Conservation (phyloP, 345 rosid genomes). For the Noccaea bulbosa region DNA sequence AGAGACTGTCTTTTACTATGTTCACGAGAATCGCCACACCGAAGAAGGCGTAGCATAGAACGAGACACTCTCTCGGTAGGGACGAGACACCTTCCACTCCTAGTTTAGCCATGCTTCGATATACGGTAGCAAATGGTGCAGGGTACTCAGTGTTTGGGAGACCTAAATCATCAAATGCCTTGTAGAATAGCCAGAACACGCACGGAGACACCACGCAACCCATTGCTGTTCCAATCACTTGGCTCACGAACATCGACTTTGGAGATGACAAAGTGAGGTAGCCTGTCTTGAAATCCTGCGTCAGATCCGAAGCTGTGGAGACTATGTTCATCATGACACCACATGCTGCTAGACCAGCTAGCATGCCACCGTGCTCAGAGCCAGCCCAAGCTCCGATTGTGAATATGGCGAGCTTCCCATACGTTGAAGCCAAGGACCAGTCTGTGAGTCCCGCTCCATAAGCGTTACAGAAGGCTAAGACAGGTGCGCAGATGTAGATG, state of each 20-base stretch:
- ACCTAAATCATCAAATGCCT: constrained; percentile 70
- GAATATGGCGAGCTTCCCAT: constrained; percentile 82
- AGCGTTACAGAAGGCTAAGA: constrained; percentile 79
- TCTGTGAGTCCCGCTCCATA: constrained; percentile 90
- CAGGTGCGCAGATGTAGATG: constrained; percentile 65
- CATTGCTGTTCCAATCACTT: constrained; percentile 80
- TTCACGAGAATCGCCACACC: constrained; percentile 62
- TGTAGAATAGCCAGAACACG: constrained; percentile 83
- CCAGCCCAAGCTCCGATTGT: constrained; percentile 81
- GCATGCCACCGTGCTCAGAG: constrained; percentile 61
- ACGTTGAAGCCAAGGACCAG: constrained; percentile 85
- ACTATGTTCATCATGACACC: constrained; percentile 96
- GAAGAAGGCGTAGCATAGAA: constrained; percentile 64
- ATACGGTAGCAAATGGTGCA: constrained; percentile 65
- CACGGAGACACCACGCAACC: constrained; percentile 80
- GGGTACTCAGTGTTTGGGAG: constrained; percentile 55
- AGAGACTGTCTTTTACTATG: constrained; percentile 49
- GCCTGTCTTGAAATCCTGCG: constrained; percentile 89
- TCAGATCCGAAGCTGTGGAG: constrained; percentile 80
- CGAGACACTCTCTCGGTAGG: constrained; percentile 74
- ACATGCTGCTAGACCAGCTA: constrained; percentile 82
- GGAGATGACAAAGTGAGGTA: constrained; percentile 87
- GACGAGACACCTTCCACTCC: constrained; percentile 77
- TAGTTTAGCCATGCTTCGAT: constrained; percentile 62
- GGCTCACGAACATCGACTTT: constrained; percentile 74